A percentile compares a stretch with the other conserved stretches of the same genome.
Conservation (phyloP, 2,329 filamentous ascomycete species). For the Cladophialophora immunda region DNA sequence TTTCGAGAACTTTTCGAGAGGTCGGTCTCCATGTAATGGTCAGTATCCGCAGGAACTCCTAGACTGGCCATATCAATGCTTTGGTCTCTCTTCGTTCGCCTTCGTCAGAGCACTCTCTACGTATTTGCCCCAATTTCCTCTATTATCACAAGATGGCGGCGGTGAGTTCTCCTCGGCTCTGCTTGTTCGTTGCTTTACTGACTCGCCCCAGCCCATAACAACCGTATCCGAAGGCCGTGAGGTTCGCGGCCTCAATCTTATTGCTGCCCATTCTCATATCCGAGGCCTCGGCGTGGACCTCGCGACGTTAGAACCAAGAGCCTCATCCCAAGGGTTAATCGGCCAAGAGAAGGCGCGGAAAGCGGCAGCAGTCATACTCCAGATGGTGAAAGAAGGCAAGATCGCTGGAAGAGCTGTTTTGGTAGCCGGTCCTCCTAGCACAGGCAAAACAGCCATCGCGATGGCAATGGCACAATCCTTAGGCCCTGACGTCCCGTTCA, state of each 20-base stretch:
- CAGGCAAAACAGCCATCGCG: constrained; percentile 96
- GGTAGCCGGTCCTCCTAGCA: constrained; percentile 94
- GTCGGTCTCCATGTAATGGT: background rate
- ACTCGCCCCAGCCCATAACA: constrained; percentile 65
- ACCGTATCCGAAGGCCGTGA: constrained; percentile 96
- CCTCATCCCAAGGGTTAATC: constrained; percentile 88
- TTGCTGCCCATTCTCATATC: constrained; percentile 98
- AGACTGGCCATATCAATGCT: background rate
- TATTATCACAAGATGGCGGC: constrained; percentile 32
- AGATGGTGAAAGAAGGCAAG: constrained; percentile 99
- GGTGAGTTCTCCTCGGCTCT: constrained; percentile 21
- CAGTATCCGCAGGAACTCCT: background rate
- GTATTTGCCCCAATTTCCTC: background rate
- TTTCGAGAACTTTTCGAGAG: constrained; percentile 4
- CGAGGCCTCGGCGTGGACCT: constrained; percentile 92
- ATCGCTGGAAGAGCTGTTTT: constrained; percentile 94
- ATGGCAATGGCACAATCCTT: constrained; percentile 99
- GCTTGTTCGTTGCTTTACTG: constrained; percentile 10
- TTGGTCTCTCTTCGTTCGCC: background rate
- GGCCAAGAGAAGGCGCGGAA: constrained; percentile 97
- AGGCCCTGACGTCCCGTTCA: constrained; percentile 93
- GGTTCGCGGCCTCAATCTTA: constrained; percentile 94
- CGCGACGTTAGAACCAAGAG: constrained; percentile 86
- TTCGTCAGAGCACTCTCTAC: background rate
- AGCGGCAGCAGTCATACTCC: constrained; percentile 92